A percentile compares a stretch with the other conserved stretches of the same genome.
Conservation (phyloP, 495 filamentous ascomycete species). For the Aspergillus bridgeri region DNA sequence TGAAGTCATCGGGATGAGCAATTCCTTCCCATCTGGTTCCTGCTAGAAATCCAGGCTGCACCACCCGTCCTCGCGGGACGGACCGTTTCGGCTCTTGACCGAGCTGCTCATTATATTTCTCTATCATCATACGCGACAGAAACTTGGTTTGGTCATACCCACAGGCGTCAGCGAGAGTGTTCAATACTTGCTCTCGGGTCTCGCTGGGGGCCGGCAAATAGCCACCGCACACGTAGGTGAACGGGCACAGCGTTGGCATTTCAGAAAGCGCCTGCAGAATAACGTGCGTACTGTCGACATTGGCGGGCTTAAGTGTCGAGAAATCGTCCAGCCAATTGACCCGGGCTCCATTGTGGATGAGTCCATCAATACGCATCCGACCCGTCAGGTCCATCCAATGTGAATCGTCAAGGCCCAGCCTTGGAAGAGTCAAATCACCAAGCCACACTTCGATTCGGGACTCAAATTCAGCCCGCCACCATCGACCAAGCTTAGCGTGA, state of each 20-base stretch:
- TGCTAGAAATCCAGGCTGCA: conserved; percentile 29
- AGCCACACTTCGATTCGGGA: conserved; percentile 24
- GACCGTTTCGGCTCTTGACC: no score
- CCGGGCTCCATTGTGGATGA: conserved; percentile 33
- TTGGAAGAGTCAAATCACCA: conserved; percentile 25
- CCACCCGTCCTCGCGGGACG: conserved; percentile 9
- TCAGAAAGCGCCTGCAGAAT: conserved; percentile 15
- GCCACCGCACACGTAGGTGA: conserved; percentile 28
- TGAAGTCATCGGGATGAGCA: conserved; percentile 20
- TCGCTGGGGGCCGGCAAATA: conserved; percentile 14
- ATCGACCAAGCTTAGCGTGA: conserved; percentile 17
- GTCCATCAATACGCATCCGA: conserved; percentile 15
- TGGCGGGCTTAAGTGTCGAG: conserved; percentile 18
- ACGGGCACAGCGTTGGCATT: conserved; percentile 1
- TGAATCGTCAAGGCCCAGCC: conserved; percentile 19
- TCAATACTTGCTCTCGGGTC: conserved; percentile 9
- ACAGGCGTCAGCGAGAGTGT: conserved; percentile 10
- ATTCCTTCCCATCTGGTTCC: conserved; percentile 21
- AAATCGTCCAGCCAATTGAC: conserved; percentile 27
- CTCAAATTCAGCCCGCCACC: conserved; percentile 24
- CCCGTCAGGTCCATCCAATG: conserved; percentile 20
- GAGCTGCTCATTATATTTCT: conserved; percentile 9
- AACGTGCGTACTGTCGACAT: conserved; percentile 24
- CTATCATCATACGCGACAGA: conserved; percentile 23
- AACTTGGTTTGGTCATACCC: conserved; percentile 34